Conservation (phyloP, 768 basidiomycete species). For the Trametes meyenii region DNA sequence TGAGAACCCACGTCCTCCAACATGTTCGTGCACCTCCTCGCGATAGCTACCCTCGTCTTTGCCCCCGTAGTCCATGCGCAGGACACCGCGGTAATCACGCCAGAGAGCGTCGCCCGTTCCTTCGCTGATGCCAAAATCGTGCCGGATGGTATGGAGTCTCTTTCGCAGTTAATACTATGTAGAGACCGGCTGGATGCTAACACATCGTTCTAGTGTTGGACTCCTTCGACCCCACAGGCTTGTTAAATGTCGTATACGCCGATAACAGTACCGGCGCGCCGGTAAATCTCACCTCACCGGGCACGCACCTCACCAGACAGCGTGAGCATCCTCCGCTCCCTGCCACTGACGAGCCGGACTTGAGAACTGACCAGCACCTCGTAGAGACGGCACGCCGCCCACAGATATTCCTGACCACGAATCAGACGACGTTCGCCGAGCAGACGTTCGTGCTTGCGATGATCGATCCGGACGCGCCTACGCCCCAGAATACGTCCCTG, state of each 20-base stretch:
- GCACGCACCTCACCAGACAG: constrained; percentile 21
- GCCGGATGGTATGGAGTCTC: constrained; percentile 14
- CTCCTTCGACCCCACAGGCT: constrained; percentile 18
- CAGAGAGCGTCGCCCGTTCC: constrained; percentile 13
- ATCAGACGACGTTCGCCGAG: constrained; percentile 8
- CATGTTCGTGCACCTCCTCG: no score
- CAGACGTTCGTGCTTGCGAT: constrained; percentile 36
- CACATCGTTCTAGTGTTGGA: constrained; percentile 10
- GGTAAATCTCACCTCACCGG: constrained; percentile 13
- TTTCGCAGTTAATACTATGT: no score
- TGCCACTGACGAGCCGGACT: not conserved
- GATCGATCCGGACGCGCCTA: constrained; percentile 39
- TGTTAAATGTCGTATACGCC: constrained; percentile 20
- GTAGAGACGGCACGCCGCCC: constrained; percentile 23
- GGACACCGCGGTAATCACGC: constrained; percentile 13
- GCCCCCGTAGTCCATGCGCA: constrained; percentile 1
- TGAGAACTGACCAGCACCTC: not conserved
- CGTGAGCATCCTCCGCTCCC: constrained; percentile 7
- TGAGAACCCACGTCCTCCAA: no score
- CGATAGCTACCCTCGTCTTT: no score
- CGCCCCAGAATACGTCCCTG: constrained; percentile 33
- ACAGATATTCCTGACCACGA: constrained; percentile 11
- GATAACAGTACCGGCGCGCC: constrained; percentile 19
- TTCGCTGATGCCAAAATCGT: constrained; percentile 20
- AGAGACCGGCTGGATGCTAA: not conserved